Base-by-base conservation (phyloP, 352 stramenopile species). In the Thalassiosira sp. region DNA sequence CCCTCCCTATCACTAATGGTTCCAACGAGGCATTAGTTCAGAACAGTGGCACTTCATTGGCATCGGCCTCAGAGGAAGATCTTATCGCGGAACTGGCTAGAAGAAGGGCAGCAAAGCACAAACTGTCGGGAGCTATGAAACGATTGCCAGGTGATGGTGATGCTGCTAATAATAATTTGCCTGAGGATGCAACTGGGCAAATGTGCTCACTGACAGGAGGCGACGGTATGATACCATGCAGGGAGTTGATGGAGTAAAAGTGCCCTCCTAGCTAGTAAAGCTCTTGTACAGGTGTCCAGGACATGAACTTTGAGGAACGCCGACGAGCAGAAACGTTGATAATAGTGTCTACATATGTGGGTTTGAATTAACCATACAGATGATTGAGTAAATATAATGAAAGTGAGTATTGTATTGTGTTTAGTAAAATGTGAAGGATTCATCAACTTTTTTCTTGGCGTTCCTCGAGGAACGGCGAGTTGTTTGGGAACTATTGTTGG, bases 201-300 rank as follows among this genome's bases (percentile, higher is more conserved):
- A 76, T 90, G 22, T 91, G 86, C 49, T 76, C 78, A 58, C 60
- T 91, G 6, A 80, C 85, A 58, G 86, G 86, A 48, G 83, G 76
- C 27, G 71, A 90, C 70, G 86, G 84, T 6, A 89, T 53, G 20
- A 91, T 91, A 72, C 81, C 81, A 33, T 91, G 86, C 57, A 61
- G 62, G 56, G 86, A 91, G 57, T 65, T 91, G 18, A 91, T 91
- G 86, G 82, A 91, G 62, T 91, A 81, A 81, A n/a, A n/a, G n/a
- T n/a, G n/a, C n/a, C n/a, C n/a, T n/a, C n/a, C n/a, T n/a, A n/a
- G n/a, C n/a, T n/a, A n/a, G n/a, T n/a, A n/a, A n/a, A n/a, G n/a
- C n/a, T n/a, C n/a, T n/a, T n/a, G n/a, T n/a, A n/a, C n/a, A n/a
- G n/a, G n/a, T n/a, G n/a, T n/a, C n/a, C n/a, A n/a, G n/a, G n/a